Base-by-base conservation (phyloP, 169 alveolate species). In the Eimeria maxima region DNA sequence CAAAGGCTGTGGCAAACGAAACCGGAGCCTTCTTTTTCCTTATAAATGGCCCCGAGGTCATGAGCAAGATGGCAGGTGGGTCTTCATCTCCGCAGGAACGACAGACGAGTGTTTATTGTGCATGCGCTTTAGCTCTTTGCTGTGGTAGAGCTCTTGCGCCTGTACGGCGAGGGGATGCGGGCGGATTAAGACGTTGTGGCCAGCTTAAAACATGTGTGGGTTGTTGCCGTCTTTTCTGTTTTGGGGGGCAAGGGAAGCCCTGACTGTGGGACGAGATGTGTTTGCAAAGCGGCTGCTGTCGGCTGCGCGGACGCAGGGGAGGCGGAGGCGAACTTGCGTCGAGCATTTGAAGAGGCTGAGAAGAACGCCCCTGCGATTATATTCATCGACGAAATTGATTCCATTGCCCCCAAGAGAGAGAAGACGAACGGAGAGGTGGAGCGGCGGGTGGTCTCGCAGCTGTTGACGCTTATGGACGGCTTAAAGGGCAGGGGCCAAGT, bases 361-460 rank as follows among this genome's bases (percentile, higher is more conserved):
- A 99, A 99, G 98, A 99, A 99, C 97, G 98, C 99, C 20, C 99
- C 99, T 47, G 99, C 99, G 38, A 99, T 99, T 94, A 99, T 99
- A 80, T 99, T 99, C 97, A 99, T 99, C 95, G 99, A 99, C 97
- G 99, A 99, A 97, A 98, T 99, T 78, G 99, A 99, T 97, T 99
- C 99, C 45, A 99, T 99, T 86, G 99, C 99, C 24, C 99, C 99
- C 33, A 99, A 99, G 97, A 98, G 99, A 97, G 99, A 99, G 95
- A 99, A 99, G 97, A 99, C 99, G 7, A 98, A 98, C 97, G 99
- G 99, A 16, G 99, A 99, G 97, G 99, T 99, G n/a, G 99, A 99
- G 97, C 98, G 99, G 95, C 98, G 99, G 96, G 99, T 99, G 65
- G 99, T 99, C 33, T 99, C 99, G 20, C 99, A 99, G 97, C 97